Base-by-base conservation (phyloP, 495 filamentous ascomycete genomes). In the Aspergillus olivimuriae region DNA sequence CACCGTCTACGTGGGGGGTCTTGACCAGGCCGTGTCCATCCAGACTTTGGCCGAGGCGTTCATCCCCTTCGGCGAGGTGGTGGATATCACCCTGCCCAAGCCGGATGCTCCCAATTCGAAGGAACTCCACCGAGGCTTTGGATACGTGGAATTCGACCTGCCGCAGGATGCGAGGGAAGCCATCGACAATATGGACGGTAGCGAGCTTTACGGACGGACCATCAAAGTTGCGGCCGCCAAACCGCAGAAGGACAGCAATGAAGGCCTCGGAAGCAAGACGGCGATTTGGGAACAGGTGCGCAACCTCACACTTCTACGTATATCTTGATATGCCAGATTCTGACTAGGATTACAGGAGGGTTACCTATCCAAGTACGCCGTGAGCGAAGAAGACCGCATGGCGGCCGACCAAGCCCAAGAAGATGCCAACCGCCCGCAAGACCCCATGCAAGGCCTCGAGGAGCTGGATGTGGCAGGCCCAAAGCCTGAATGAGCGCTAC, bases 131-230 rank as follows among this genome's bases (percentile, higher is more conserved):
- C 73, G 90, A 38, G 92, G 92, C 1, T 99, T 96, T 64, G 94
- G 89, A 48, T 97, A 97, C 56, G 87, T 99, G 28, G 92, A 99
- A 57, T 99, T 87, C 61, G 89, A 95, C 55, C 70, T 86, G 24
- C 74, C 80, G 16, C 80, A 80, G 41, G 92, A 99, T 66, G 90
- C 89, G 36, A 83, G 82, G 47, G 92, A 96, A 63, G 92, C 92
- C 28, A 95, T 99, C 58, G 88, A 97, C 73, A 99, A 99, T 63
- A 96, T 97, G 94, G 87, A 99, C 55, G 89, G 94, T 57, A 83
- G 89, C 47, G 89, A 95, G 70, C 74, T 99, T n/a, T 96, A 87
- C 58, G 94, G 91, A 2, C 76, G 86, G 22, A 85, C 92, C 2
- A 83, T 99, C 63, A 94, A 86, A 61, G 92, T 97, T 14, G 87